phyloP scores from a whole-genome alignment of 352 stramenopile genomes.

The Pythium insidiosum region DNA sequence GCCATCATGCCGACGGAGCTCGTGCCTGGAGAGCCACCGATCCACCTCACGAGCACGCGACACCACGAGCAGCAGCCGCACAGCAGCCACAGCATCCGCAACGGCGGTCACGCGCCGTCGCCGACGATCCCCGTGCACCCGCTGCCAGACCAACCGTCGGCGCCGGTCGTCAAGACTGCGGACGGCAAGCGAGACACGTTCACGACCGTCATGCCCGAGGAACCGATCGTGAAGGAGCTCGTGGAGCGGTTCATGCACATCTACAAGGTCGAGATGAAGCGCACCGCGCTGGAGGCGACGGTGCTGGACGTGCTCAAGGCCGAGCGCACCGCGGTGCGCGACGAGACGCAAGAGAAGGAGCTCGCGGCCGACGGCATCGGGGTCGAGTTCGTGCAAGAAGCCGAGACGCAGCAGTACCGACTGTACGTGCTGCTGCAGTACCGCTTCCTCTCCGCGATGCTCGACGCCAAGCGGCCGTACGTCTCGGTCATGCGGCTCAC shows the following conservation, averaged over 20 bases:
- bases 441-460: conserved; percentile 46
- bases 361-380: conserved; percentile 19
- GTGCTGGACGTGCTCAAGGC: conserved; percentile 44
- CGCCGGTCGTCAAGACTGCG: neutral
- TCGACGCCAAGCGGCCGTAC: conserved; percentile 39
- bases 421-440: conserved; percentile 53
- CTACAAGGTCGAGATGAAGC: conserved; percentile 37
- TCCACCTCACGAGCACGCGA: too few relatives aligned
- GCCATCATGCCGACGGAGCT: neutral
- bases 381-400: conserved; percentile 30
- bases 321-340: conserved; percentile 28
- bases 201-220: conserved; percentile 6
- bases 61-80: too few relatives aligned
- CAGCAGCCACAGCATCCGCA: too few relatives aligned
- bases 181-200: conserved; percentile 11
- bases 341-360: conserved; percentile 33
- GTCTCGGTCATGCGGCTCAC: conserved; percentile 42
- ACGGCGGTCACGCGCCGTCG: too few relatives aligned
- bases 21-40: too few relatives aligned
- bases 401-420: conserved; percentile 30
- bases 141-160: too few relatives aligned
- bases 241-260: conserved; percentile 38
- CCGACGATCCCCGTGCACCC: too few relatives aligned
- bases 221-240: conserved; percentile 24
- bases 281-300: conserved; percentile 29